These are phyloP conservation scores for Cladosporium sp. DNA, from an alignment of 2,329 filamentous ascomycete species.

Conservation along the genomic window DNA sequence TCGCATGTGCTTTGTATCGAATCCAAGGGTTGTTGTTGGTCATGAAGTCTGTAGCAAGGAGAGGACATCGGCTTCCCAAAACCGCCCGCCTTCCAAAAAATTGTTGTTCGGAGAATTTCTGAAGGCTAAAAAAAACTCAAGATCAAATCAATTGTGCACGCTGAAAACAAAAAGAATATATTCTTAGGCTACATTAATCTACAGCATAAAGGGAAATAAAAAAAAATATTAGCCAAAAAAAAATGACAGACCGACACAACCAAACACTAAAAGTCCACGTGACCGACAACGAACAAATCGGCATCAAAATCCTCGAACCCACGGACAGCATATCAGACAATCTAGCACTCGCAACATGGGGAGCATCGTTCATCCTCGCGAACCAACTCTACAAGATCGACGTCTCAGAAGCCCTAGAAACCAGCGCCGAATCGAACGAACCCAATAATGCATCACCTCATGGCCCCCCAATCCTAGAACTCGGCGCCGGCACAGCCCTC, in stretches of 20 bases:
- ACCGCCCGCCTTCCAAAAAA: background rate
- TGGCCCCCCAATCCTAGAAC: constrained; percentile 36
- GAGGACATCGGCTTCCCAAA: background rate
- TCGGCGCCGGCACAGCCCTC: constrained; percentile 43
- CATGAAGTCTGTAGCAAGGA: background rate
- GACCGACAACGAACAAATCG: constrained; percentile 9
- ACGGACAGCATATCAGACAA: constrained; percentile 31
- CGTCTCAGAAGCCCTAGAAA: constrained; percentile 22
- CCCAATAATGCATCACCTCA: constrained; percentile 1
- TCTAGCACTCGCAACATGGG: constrained; percentile 42
- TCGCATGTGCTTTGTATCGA: background rate
- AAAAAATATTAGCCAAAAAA: background rate
- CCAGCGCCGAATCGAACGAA: background rate
- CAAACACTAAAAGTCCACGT: constrained; percentile 14
- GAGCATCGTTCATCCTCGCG: constrained; percentile 40
- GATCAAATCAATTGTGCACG: background rate
- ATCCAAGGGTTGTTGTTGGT: background rate
- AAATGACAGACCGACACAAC: constrained; percentile 17
- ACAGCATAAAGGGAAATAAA: background rate
- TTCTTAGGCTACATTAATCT: background rate
- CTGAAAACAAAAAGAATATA: background rate
- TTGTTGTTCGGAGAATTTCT: background rate
- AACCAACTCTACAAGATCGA: constrained; percentile 38
- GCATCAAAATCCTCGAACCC: constrained; percentile 19
- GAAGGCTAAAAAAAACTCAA: background rate